Evolutionary conservation across 257 asterid genomes (phyloP).

Genomic region (Plectranthus barbatus): DNA sequence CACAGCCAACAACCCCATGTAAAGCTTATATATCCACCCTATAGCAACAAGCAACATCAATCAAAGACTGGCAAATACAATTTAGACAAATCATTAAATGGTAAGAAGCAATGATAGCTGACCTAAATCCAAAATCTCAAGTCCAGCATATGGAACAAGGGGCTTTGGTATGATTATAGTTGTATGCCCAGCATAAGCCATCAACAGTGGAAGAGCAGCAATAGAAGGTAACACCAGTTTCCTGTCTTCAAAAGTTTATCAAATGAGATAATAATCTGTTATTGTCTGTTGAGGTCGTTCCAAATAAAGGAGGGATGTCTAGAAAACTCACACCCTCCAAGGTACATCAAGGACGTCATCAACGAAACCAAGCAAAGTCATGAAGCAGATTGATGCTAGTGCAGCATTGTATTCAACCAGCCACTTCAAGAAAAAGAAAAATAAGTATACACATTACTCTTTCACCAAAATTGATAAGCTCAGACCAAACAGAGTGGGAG

Average conservation of each 20-base stretch:
- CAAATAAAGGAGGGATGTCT: background rate
- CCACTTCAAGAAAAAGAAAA: slow-evolving; percentile 45
- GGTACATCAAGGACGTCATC: slow-evolving; percentile 98
- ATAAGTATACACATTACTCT: slow-evolving; percentile 12
- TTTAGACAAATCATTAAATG: background rate
- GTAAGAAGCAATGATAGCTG: background rate
- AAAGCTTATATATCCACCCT: slow-evolving; percentile 91
- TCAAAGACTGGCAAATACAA: background rate
- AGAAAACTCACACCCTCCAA: slow-evolving; percentile 90
- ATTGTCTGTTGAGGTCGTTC: background rate
- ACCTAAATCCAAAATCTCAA: slow-evolving; percentile 69
- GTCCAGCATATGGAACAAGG: slow-evolving; percentile 55
- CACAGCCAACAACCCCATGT: slow-evolving; percentile 88
- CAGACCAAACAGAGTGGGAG: too few species aligned
- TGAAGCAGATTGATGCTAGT: slow-evolving; percentile 87
- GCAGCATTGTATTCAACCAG: slow-evolving; percentile 98
- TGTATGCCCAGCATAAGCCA: slow-evolving; percentile 97
- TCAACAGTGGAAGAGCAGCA: slow-evolving; percentile 85
- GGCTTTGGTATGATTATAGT: slow-evolving; percentile 86
- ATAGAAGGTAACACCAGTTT: slow-evolving; percentile 78
- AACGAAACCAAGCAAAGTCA: slow-evolving; percentile 89
- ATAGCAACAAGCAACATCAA: background rate
- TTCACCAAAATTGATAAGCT: background rate
- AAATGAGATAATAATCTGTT: slow-evolving; percentile 21
- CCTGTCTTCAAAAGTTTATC: slow-evolving; percentile 42